Conservation (phyloP, 306 rosid genomes). For the Psophocarpus tetragonolobus region DNA sequence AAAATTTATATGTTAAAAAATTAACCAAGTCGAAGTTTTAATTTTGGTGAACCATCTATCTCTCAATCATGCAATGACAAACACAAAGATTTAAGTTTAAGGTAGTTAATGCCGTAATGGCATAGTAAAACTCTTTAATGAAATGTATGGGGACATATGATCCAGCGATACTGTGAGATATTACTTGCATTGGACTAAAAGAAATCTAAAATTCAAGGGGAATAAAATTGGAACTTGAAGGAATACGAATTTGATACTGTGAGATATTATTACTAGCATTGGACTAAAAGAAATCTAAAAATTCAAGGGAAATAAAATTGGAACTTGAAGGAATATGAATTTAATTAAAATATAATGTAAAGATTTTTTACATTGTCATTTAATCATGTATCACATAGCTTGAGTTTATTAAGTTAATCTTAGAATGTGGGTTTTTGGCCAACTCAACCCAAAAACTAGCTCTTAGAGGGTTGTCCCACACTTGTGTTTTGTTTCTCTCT, state of each 20-base stretch:
- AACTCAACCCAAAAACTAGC: too few relatives aligned
- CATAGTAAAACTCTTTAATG: background rate
- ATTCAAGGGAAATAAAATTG: background rate
- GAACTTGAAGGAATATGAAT: background rate
- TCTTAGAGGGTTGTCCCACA: too few relatives aligned
- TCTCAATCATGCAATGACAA: background rate
- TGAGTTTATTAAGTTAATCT: too few relatives aligned
- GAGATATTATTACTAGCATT: background rate
- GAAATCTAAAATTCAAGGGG: background rate
- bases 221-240: background rate
- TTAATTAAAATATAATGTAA: background rate
- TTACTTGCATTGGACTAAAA: background rate
- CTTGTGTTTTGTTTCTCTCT: too few relatives aligned
- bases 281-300: background rate
- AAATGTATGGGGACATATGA: background rate
- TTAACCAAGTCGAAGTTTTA: background rate
- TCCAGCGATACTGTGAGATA: background rate
- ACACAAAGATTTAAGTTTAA: background rate
- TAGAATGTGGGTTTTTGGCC: too few relatives aligned
- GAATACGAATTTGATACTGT: background rate
- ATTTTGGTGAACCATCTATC: background rate
- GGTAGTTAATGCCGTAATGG: background rate
- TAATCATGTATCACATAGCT: too few relatives aligned
- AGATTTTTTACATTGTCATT: background rate
- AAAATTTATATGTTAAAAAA: background rate